Evolutionary conservation across 1,284 basidiomycete genomes (phyloP).

Genomic region (Boletus sp.): DNA sequence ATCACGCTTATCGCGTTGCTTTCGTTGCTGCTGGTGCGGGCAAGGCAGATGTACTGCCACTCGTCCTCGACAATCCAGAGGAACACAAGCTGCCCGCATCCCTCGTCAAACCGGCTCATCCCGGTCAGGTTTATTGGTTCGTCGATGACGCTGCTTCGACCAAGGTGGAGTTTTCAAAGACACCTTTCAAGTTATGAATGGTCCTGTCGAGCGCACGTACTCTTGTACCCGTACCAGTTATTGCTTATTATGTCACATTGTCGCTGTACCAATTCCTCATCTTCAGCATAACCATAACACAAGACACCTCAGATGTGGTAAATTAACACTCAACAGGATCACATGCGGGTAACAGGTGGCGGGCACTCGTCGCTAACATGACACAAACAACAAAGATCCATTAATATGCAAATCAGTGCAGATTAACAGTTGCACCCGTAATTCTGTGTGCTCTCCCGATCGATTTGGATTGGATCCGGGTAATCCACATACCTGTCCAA

Average conservation of each 20-base stretch:
- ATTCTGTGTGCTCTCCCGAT: conserved; percentile 87
- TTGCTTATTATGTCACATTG: conserved; percentile 15
- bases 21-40: conserved; percentile 85
- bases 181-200: conserved; percentile 49
- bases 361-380: conserved; percentile 24
- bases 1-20: conserved; percentile 82
- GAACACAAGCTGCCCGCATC: conserved; percentile 73
- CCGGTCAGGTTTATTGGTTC: conserved; percentile 90
- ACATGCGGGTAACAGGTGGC: conserved; percentile 33
- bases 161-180: conserved; percentile 56
- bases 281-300: conserved; percentile 19
- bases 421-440: conserved; percentile 89
- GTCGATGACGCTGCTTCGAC: conserved; percentile 76
- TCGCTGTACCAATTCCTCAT: conserved; percentile 13
- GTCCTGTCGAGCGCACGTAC: conserved; percentile 8
- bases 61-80: conserved; percentile 80
- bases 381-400: conserved; percentile 28
- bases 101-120: conserved; percentile 73
- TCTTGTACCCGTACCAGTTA: conserved; percentile 27
- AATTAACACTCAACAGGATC: conserved; percentile 34
- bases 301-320: conserved; percentile 28
- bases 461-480: conserved; percentile 97
- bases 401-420: conserved; percentile 8
- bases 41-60: conserved; percentile 77
- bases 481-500: conserved; percentile 88